phyloP scores from a whole-genome alignment of 192 early-diverging fungal species.

The Umbelopsis vinacea region DNA sequence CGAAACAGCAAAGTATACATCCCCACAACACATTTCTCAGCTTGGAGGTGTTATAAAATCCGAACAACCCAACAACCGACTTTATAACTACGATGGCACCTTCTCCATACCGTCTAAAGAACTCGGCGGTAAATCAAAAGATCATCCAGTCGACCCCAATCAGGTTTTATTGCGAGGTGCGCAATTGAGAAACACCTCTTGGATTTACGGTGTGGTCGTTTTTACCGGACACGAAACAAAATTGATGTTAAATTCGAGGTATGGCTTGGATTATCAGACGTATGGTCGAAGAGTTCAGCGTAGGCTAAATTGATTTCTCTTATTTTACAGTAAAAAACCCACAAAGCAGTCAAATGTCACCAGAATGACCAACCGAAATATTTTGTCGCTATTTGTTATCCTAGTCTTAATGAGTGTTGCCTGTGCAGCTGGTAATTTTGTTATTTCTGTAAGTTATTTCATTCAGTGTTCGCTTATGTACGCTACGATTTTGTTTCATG shows the following conservation, averaged over 20 bases:
- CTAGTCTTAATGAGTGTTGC: conserved; percentile 83
- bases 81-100: conserved; percentile 95
- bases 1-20: conserved; percentile 78
- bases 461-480: too few species aligned
- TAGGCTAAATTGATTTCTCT: too few species aligned
- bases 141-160: conserved; percentile 86
- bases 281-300: too few species aligned
- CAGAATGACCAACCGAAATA: conserved; percentile 90
- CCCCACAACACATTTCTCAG: conserved; percentile 67
- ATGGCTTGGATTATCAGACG: too few species aligned
- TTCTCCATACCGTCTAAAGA: conserved; percentile 55
- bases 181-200: conserved; percentile 90
- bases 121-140: conserved; percentile 53
- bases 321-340: conserved; percentile 67
- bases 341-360: conserved; percentile 93
- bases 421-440: conserved; percentile 83
- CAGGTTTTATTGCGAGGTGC: conserved; percentile 95
- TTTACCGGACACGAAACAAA: conserved; percentile 99
- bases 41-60: conserved; percentile 81
- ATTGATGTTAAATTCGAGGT: conserved; percentile 93
- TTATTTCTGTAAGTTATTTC: conserved; percentile 50
- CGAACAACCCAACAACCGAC: conserved; percentile 92
- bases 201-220: conserved; percentile 92
- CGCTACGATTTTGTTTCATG: too few species aligned
- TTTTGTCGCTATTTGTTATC: conserved; percentile 90